These are phyloP conservation scores for Yamadazyma tumulicola DNA, from an alignment of 805 yeast species.

Conservation along the genomic window DNA sequence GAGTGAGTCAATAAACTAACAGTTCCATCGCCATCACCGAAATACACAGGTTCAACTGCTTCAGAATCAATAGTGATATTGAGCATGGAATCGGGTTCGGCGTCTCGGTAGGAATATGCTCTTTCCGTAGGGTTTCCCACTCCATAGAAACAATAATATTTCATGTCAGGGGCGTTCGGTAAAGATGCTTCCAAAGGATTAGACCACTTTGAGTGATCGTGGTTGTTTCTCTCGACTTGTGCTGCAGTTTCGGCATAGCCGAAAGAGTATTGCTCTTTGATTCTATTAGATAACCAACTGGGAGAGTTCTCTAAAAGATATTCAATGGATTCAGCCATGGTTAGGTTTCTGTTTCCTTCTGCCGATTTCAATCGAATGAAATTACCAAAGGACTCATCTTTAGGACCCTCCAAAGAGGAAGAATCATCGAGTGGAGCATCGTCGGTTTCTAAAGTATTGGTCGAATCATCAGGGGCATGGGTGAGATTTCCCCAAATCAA, in stretches of 20 bases:
- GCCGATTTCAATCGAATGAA: slow-evolving; percentile 62
- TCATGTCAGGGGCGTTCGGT: slow-evolving; percentile 92
- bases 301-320: slow-evolving; percentile 65
- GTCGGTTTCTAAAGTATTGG: slow-evolving; percentile 22
- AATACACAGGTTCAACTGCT: slow-evolving; percentile 59
- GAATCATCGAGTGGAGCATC: slow-evolving; percentile 13
- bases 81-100: slow-evolving; percentile 49
- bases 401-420: slow-evolving; percentile 19
- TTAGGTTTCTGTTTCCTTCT: slow-evolving; percentile 44
- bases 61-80: slow-evolving; percentile 71
- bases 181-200: slow-evolving; percentile 90
- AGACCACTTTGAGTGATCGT: slow-evolving; percentile 81
- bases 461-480: slow-evolving; percentile 70
- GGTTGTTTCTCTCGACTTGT: slow-evolving; percentile 63
- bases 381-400: slow-evolving; percentile 52
- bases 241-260: slow-evolving; percentile 63
- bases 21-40: slow-evolving; percentile 97
- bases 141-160: slow-evolving; percentile 86
- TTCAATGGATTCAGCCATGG: slow-evolving; percentile 67
- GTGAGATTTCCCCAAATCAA: slow-evolving; percentile 78
- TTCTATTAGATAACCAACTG: slow-evolving; percentile 67
- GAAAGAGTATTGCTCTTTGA: slow-evolving; percentile 67
- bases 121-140: slow-evolving; percentile 97
- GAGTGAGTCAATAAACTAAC: slow-evolving; percentile 82
- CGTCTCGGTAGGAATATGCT: slow-evolving; percentile 77